phyloP scores from a whole-genome alignment of 495 filamentous ascomycete species.

The Aspergillus ostianus region DNA sequence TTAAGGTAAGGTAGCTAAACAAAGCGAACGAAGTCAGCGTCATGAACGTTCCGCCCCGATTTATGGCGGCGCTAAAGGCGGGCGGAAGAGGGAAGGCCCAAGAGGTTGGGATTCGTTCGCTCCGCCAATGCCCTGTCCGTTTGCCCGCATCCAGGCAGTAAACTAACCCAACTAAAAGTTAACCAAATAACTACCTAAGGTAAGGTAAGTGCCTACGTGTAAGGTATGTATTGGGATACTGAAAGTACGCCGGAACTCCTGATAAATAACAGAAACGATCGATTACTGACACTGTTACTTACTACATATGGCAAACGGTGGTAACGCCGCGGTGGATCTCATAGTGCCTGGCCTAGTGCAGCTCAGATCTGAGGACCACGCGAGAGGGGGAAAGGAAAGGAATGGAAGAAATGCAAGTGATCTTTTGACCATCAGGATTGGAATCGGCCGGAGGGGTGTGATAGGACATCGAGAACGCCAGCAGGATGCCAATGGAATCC shows the following conservation, averaged over 20 bases:
- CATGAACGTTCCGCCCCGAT: background rate
- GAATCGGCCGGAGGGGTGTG: constrained; percentile 6
- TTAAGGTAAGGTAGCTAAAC: background rate
- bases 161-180: too few species aligned
- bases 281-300: background rate
- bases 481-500: background rate
- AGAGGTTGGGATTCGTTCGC: constrained; percentile 15
- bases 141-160: background rate
- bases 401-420: constrained; percentile 24
- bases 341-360: constrained; percentile 26
- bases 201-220: background rate
- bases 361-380: constrained; percentile 24
- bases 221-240: background rate
- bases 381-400: constrained; percentile 19
- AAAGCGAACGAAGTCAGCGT: constrained; percentile 1
- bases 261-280: background rate
- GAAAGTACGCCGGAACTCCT: background rate
- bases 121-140: background rate
- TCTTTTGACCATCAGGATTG: constrained; percentile 19
- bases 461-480: constrained; percentile 3
- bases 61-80: constrained; percentile 13
- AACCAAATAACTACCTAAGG: too few species aligned
- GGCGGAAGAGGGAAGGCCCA: constrained; percentile 15
- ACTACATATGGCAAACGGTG: constrained; percentile 15
- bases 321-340: constrained; percentile 16